Evolutionary conservation across 352 stramenopile species (phyloP).

Genomic region (Globisporangium cystogenes): DNA sequence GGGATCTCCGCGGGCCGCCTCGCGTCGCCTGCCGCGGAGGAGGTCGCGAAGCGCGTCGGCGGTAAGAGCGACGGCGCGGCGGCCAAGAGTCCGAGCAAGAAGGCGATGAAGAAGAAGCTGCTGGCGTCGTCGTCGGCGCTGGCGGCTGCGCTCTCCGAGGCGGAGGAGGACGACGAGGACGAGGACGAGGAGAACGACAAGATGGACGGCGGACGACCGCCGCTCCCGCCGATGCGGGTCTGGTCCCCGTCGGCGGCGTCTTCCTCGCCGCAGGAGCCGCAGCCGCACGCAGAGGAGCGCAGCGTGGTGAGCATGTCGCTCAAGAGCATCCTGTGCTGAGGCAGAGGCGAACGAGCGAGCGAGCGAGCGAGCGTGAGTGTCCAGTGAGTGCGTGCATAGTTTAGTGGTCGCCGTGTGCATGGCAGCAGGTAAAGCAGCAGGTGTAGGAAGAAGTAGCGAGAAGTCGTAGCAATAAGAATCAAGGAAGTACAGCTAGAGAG

Average conservation of each 20-base stretch:
- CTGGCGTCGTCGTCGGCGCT: conserved; percentile 21
- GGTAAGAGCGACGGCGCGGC: conserved; percentile 12
- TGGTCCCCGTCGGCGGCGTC: conserved; percentile 7
- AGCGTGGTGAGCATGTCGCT: conserved; percentile 58
- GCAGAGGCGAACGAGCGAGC: too few relatives aligned
- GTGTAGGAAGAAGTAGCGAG: neutral
- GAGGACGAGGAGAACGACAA: conserved; percentile 26
- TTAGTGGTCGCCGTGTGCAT: neutral
- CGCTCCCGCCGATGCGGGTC: conserved; percentile 1
- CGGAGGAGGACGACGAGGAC: conserved; percentile 23
- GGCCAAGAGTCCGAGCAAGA: neutral
- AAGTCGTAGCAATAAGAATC: neutral
- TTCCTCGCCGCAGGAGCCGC: neutral
- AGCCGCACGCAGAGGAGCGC: conserved; percentile 23
- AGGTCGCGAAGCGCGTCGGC: conserved; percentile 59
- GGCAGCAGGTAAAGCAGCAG: neutral
- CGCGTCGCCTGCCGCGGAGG: conserved; percentile 49
- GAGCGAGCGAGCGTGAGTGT: neutral
- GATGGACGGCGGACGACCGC: conserved; percentile 13
- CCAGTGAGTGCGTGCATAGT: neutral
- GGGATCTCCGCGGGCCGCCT: conserved; percentile 59
- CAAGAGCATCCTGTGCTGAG: conserved; percentile 68
- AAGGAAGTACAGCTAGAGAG: neutral
- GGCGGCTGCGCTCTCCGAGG: conserved; percentile 33
- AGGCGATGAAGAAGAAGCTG: conserved; percentile 18